Evolutionary conservation across 176 grass and related monocot species (phyloP).

Genomic region (Pharus latifolius): DNA sequence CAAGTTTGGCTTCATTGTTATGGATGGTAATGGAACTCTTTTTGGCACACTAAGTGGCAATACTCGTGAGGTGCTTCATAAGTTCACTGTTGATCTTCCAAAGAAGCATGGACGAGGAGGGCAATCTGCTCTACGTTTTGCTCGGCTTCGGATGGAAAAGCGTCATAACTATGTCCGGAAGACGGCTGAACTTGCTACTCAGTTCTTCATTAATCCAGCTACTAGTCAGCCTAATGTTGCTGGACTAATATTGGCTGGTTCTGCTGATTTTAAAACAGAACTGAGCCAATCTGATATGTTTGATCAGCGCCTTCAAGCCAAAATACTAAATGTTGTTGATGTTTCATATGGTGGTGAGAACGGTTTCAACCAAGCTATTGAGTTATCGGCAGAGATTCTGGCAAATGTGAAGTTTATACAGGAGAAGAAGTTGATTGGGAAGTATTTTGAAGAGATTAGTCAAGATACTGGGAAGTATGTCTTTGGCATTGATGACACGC

Average conservation of each 20-base stretch:
- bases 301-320: slow-evolving; percentile 59
- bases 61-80: slow-evolving; percentile 67
- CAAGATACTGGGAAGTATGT: slow-evolving; percentile 71
- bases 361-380: slow-evolving; percentile 71
- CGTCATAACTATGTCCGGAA: slow-evolving; percentile 71
- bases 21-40: slow-evolving; percentile 73
- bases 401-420: slow-evolving; percentile 79
- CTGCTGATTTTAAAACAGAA: slow-evolving; percentile 75
- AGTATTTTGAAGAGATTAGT: slow-evolving; percentile 81
- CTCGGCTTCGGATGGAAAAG: slow-evolving; percentile 66
- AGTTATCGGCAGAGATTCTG: slow-evolving; percentile 63
- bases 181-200: slow-evolving; percentile 75
- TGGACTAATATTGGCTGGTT: slow-evolving; percentile 69
- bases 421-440: slow-evolving; percentile 74
- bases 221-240: slow-evolving; percentile 75
- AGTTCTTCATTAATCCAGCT: slow-evolving; percentile 66
- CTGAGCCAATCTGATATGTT: slow-evolving; percentile 80
- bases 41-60: slow-evolving; percentile 69
- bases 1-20: slow-evolving; percentile 73
- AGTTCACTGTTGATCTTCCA: slow-evolving; percentile 69
- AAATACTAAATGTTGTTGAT: slow-evolving; percentile 74
- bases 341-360: slow-evolving; percentile 75
- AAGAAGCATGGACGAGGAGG: slow-evolving; percentile 77
- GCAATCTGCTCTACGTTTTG: slow-evolving; percentile 64
- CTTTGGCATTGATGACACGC: slow-evolving; percentile 69